Conservation (phyloP, 176 grass and related monocot genomes). For the Areca catechu region DNA sequence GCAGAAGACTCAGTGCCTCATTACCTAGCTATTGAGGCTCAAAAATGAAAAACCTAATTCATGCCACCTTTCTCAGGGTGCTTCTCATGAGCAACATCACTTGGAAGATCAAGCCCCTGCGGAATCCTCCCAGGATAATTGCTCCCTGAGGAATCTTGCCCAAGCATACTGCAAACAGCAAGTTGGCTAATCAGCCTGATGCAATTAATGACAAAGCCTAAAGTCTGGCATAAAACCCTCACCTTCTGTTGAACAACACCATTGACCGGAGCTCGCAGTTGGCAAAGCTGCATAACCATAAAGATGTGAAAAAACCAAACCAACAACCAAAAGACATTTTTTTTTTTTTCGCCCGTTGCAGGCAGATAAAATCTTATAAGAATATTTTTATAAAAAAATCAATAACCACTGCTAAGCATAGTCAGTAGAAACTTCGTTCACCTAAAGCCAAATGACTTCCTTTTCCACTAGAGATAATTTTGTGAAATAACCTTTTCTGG, state of each 20-base stretch:
- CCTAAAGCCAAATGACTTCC: too few species aligned
- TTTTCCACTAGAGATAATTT: too few species aligned
- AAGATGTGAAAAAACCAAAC: too few species aligned
- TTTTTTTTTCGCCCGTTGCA: too few species aligned
- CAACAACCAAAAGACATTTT: too few species aligned
- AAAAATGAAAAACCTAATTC: slow-evolving; percentile 1
- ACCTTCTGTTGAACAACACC: slow-evolving; percentile 81
- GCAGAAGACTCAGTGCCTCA: neutral
- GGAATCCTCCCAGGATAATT: slow-evolving; percentile 69
- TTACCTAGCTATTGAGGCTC: too few species aligned
- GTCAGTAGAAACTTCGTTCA: too few species aligned
- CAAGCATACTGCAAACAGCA: slow-evolving; percentile 41
- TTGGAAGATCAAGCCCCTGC: slow-evolving; percentile 33
- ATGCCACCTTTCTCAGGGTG: slow-evolving; percentile 2
- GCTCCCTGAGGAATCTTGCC: slow-evolving; percentile 12
- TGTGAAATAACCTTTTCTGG: too few species aligned
- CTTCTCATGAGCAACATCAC: slow-evolving; percentile 29
- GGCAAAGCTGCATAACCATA: slow-evolving; percentile 35
- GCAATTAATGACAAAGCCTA: neutral
- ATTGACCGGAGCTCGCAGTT: slow-evolving; percentile 84
- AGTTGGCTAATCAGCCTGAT: neutral
- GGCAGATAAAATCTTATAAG: too few species aligned
- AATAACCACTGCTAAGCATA: too few species aligned
- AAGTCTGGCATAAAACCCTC: neutral
- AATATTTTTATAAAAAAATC: too few species aligned